Percentiles rank a stretch among this genome's conserved stretches.
phyloP scores from a whole-genome alignment of 345 rosid species.

The Psidium guajava region DNA sequence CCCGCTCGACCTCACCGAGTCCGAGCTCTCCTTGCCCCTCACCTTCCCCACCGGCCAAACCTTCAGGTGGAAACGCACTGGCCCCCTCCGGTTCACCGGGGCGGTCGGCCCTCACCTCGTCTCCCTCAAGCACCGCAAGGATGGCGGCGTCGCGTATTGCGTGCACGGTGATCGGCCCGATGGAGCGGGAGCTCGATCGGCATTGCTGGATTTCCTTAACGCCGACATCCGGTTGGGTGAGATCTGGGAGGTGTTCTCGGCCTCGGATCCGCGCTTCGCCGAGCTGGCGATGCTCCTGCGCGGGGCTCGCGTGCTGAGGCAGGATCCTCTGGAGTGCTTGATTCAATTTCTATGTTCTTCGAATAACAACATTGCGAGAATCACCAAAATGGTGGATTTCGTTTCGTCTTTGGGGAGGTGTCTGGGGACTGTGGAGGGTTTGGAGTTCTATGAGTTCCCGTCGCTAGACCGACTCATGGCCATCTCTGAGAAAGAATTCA shows the following conservation, averaged over 20 bases:
- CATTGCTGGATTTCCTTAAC: conserved; percentile 76
- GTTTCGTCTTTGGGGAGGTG: conserved; percentile 53
- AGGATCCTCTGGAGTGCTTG: conserved; percentile 87
- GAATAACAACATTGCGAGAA: conserved; percentile 79
- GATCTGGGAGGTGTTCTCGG: conserved; percentile 57
- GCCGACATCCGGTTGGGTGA: conserved; percentile 39
- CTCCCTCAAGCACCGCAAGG: conserved; percentile 52
- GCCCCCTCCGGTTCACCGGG: conserved; percentile 58
- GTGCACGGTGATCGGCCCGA: conserved; percentile 33
- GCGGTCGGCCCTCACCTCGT: conserved; percentile 62
- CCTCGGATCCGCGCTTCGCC: conserved; percentile 53
- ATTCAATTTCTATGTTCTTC: conserved; percentile 88
- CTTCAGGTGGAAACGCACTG: conserved; percentile 90
- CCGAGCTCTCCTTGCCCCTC: conserved; percentile 67
- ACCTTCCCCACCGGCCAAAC: conserved; percentile 97
- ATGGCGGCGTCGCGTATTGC: conserved; percentile 41
- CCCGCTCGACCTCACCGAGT: conserved; percentile 41
- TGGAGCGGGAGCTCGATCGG: conserved; percentile 34
- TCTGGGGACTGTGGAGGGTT: conserved; percentile 57
- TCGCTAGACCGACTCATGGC: conserved; percentile 47
- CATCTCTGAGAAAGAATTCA: conserved; percentile 59
- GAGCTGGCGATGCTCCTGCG: conserved; percentile 45
- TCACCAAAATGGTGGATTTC: conserved; percentile 82
- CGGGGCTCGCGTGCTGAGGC: conserved; percentile 88
- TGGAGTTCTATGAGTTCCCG: conserved; percentile 69